These are phyloP conservation scores for Ophiostoma fasciatum DNA, from an alignment of 2,329 filamentous ascomycete genomes.

Conservation along the genomic window DNA sequence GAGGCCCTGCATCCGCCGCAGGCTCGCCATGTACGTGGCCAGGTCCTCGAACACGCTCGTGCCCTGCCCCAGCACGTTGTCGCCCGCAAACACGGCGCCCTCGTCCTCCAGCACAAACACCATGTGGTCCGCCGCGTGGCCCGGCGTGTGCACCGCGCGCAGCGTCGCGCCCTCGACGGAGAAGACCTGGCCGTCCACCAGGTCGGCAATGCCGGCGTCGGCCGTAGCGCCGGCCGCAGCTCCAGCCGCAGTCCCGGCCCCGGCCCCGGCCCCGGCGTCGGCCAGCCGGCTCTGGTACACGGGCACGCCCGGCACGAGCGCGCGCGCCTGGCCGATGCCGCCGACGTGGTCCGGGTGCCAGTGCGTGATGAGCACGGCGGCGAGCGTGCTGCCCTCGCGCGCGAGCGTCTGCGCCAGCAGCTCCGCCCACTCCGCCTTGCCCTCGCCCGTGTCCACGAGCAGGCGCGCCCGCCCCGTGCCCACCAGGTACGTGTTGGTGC, in stretches of 20 bases:
- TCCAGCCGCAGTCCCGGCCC: too few relatives aligned
- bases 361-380: constrained; percentile 67
- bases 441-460: constrained; percentile 84
- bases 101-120: constrained; percentile 46
- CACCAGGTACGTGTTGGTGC: constrained; percentile 90
- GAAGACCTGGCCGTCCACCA: constrained; percentile 35
- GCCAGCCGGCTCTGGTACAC: constrained; percentile 45
- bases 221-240: neutral
- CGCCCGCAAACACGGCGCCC: constrained; percentile 56
- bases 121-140: constrained; percentile 60
- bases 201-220: constrained; percentile 13
- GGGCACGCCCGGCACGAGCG: constrained; percentile 44
- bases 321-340: constrained; percentile 55
- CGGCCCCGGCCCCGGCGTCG: neutral
- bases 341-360: constrained; percentile 82
- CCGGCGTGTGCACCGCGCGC: constrained; percentile 48
- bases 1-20: constrained; percentile 43
- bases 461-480: constrained; percentile 60
- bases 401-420: constrained; percentile 49
- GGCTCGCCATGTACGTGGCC: constrained; percentile 41
- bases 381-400: constrained; percentile 52
- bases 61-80: constrained; percentile 61
- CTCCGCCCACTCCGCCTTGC: constrained; percentile 56
- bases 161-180: constrained; percentile 39
- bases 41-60: constrained; percentile 61